These are phyloP conservation scores for Sisymbrium altissimum DNA, from an alignment of 345 rosid species.

Conservation along the genomic window DNA sequence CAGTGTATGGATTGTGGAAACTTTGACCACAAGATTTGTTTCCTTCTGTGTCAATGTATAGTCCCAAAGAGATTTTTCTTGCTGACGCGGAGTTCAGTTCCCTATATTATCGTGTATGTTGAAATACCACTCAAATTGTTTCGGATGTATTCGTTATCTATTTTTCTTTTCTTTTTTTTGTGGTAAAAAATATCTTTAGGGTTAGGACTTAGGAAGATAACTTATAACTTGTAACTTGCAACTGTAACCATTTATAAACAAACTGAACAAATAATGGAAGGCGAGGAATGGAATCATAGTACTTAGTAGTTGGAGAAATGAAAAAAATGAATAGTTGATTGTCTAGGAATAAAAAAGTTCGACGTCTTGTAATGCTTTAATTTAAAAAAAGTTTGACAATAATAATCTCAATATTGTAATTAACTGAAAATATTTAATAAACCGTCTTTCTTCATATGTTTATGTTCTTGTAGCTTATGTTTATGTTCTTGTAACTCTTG, in stretches of 20 bases:
- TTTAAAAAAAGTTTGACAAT: too few species aligned
- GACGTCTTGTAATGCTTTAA: too few species aligned
- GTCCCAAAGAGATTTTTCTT: constrained; percentile 18
- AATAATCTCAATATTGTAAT: not conserved
- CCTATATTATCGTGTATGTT: constrained; percentile 11
- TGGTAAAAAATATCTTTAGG: not conserved
- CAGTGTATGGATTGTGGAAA: not conserved
- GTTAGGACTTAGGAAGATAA: not conserved
- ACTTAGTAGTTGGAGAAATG: not conserved
- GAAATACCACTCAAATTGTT: constrained; percentile 8
- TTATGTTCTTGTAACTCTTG: constrained; percentile 30
- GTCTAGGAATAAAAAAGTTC: too few species aligned
- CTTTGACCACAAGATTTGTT: constrained; percentile 26
- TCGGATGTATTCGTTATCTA: not conserved
- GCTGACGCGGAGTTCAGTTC: constrained; percentile 17
- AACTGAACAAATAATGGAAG: not conserved
- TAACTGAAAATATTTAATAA: not conserved
- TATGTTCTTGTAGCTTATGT: too few species aligned
- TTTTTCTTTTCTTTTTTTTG: not conserved
- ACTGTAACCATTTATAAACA: not conserved
- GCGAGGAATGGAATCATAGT: not conserved
- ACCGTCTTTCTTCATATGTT: too few species aligned
- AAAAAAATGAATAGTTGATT: too few species aligned
- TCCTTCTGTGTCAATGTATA: not conserved
- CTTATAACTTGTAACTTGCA: not conserved